These are phyloP conservation scores for Lolium rigidum DNA, from an alignment of 176 grass and related monocot species.

Conservation along the genomic window DNA sequence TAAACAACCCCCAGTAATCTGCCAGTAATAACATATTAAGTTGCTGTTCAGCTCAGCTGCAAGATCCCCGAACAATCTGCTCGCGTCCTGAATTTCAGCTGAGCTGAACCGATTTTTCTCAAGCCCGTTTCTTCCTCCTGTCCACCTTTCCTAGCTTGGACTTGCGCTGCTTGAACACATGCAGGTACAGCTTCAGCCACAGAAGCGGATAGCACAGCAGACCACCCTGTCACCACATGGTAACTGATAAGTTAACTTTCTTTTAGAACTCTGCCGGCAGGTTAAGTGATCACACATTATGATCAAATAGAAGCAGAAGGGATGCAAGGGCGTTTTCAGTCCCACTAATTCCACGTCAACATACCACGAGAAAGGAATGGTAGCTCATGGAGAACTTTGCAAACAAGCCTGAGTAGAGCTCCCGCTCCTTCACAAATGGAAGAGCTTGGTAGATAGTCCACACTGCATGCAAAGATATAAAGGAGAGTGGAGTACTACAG, in stretches of 20 bases:
- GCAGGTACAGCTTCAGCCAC: conserved; percentile 87
- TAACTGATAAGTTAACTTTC: not conserved
- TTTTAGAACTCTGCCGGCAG: no score
- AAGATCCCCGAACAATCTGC: not conserved
- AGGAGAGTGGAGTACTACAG: not conserved
- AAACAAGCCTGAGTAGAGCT: conserved; percentile 78
- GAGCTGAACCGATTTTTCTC: not conserved
- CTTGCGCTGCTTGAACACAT: conserved; percentile 87
- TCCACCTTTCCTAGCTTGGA: conserved; percentile 66
- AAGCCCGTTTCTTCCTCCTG: conserved; percentile 61
- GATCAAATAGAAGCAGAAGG: not conserved
- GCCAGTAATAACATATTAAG: not conserved
- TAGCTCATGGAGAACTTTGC: conserved; percentile 78
- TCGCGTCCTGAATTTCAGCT: not conserved
- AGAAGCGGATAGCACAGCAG: conserved; percentile 75
- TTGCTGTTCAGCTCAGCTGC: not conserved
- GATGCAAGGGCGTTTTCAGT: not conserved
- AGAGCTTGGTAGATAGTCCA: conserved; percentile 92
- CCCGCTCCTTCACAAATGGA: conserved; percentile 73
- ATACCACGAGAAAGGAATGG: conserved; percentile 76
- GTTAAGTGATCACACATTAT: not conserved
- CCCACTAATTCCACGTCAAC: not conserved
- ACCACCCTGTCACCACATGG: conserved; percentile 51
- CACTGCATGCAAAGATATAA: conserved; percentile 54
- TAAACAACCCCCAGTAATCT: not conserved